Percentiles rank a stretch among this genome's conserved stretches.
Evolutionary conservation across 192 early-diverging fungal species (phyloP).

Genomic region (Coemansia sp.): DNA sequence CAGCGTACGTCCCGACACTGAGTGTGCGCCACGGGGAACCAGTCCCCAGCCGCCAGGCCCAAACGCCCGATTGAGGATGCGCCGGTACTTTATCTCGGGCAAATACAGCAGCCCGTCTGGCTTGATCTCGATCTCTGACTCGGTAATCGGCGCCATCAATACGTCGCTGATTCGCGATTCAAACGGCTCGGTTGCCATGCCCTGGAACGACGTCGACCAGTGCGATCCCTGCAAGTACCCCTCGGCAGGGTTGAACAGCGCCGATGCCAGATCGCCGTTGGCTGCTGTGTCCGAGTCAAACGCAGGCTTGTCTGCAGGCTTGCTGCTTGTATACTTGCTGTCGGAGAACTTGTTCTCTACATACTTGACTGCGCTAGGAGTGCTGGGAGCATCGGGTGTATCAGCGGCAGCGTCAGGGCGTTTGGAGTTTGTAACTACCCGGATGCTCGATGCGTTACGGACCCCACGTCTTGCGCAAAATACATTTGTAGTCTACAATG

Average conservation of each 20-base stretch:
- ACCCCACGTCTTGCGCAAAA: not conserved
- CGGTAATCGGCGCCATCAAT: conserved; percentile 68
- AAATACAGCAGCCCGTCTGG: conserved; percentile 94
- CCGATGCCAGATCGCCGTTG: conserved; percentile 23
- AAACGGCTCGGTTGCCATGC: conserved; percentile 75
- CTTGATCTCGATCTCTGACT: conserved; percentile 88
- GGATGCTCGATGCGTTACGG: not conserved
- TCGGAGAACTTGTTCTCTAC: too few species aligned
- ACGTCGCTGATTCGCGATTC: conserved; percentile 65
- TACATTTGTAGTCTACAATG: not conserved
- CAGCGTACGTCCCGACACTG: conserved; percentile 70
- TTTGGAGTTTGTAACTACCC: conserved; percentile 2
- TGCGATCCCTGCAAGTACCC: conserved; percentile 46
- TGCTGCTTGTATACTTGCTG: not conserved
- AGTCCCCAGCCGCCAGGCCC: conserved; percentile 90
- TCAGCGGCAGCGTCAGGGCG: not conserved
- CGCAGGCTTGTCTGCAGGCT: not conserved
- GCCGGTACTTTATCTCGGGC: conserved; percentile 97
- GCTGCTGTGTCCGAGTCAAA: not conserved
- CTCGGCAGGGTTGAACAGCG: conserved; percentile 43
- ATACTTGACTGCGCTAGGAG: too few species aligned
- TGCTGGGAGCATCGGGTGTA: not conserved
- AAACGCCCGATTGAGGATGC: conserved; percentile 92
- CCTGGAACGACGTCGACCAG: conserved; percentile 74
- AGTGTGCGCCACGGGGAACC: conserved; percentile 88